Base-by-base conservation (phyloP, 2,329 filamentous ascomycete genomes). In the Aspergillaceae sp. region DNA sequence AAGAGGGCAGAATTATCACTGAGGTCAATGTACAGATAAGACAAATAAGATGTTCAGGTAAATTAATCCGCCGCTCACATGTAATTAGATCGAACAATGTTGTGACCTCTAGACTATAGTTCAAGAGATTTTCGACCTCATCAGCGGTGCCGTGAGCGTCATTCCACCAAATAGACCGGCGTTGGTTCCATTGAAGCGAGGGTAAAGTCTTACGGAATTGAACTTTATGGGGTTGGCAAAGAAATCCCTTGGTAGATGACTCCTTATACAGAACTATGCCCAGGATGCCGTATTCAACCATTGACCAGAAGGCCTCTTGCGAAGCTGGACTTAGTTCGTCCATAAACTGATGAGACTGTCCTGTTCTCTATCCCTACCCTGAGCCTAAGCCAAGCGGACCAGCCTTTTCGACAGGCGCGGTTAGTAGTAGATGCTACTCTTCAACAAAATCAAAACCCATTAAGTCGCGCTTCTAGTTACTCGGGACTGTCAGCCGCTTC, bases 341-440 rank as follows among this genome's bases (percentile, higher is more conserved):
- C 6, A 36, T 44, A 27, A 57, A 54, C 7, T 37, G 29, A 40
- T 54, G 48, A 5, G 43, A 51, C 5, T 53, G 51, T n/a, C 49
- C 41, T 60, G 58, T 27, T 43, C 35, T 5, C 54, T 47, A 5
- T 19, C 44, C 8, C 54, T 51, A 3, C 36, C 51, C 42, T 56
- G 42, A n/a, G 49, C 51, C 61, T 58, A 66, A 3, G 53, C 59
- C 7, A 58, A 48, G 29, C 50, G 51, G 7, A 66, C 56, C 19
- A 67, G 45, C 26, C 63, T 56, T 43, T 69, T 69, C n/a, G 56
- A 62, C 59, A 64, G 60, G 3, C 49, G 48, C 1, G 64, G 63
- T 1, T 65, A 36, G 52, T 49, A 0, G 65, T 57, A 3, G 63
- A 63, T 4, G 56, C 51, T 4, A 47, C 34, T 26, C 51, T 54